Base-by-base conservation (phyloP, 306 rosid species). In the Dryas octopetala region DNA sequence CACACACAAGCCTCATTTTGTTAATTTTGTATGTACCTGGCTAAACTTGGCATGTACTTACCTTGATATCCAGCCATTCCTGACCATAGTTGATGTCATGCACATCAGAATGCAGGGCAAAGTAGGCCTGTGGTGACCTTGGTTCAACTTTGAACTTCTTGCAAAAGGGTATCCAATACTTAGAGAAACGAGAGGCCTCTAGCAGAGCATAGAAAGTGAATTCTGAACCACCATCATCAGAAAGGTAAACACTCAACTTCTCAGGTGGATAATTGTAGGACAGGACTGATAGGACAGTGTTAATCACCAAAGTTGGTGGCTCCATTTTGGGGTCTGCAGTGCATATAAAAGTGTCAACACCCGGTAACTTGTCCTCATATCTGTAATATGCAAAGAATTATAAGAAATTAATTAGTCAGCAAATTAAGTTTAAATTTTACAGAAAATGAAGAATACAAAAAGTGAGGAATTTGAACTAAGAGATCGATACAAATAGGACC, bases 221-320 rank as follows among this genome's bases (percentile, higher is more conserved):
- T 26, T 88, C 84, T 0, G 96, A 91, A 3, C 87, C 85, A 52
- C 91, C 97, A 65, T 91, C 97, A 43, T 89, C 96, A 17, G 96
- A 88, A 70, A 91, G 82, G 73, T 91, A 89, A 47, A 89, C 82
- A 73, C 73, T 78, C 52, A 91, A 17, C 80, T 88, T 91, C 9
- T 86, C 78, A 3, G 90, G 45, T 41, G 96, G 91, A 64, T 89
- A 89, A 50, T 88, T 82, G 70, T 70, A 89, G 0, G 89, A 68
- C 88, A 91, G 83, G 0, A 72, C 85, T 4, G 91, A 86, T 66
- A 91, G 80, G 0, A 91, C 77, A 9, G 93, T 91, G 86, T 73
- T 91, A 11, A 91, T 77, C 88, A 86, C 92, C 83, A 91, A 62
- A 0, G 28, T 70, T 63, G 97, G 95, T n/a, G 95, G 92, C 79